Conservation (phyloP, 2,329 filamentous ascomycete species). For the Pseudodiploospora longispora region DNA sequence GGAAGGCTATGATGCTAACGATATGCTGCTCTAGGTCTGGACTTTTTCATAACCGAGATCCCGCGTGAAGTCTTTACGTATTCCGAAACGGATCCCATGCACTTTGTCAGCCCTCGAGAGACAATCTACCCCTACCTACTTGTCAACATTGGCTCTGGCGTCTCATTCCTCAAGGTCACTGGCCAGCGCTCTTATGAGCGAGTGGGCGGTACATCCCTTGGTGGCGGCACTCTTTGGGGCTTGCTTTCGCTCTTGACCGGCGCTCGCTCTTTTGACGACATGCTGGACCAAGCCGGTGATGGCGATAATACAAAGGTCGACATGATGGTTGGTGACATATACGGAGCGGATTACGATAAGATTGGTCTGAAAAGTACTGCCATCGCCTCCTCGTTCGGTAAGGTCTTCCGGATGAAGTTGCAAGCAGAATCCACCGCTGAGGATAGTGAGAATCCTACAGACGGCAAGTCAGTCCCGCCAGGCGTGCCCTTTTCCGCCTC, state of each 20-base stretch:
- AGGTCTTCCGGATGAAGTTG: constrained; percentile 88
- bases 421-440: constrained; percentile 73
- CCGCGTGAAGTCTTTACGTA: constrained; percentile 96
- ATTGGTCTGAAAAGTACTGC: constrained; percentile 93
- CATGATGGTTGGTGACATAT: constrained; percentile 96
- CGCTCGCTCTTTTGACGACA: constrained; percentile 94
- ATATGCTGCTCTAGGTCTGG: constrained; percentile 54
- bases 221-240: constrained; percentile 96
- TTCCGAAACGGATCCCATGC: constrained; percentile 82
- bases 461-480: constrained; percentile 22
- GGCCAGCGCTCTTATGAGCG: constrained; percentile 80
- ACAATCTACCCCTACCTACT: constrained; percentile 90
- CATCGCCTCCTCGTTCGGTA: constrained; percentile 93
- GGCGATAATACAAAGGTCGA: constrained; percentile 93
- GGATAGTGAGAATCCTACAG: constrained; percentile 38
- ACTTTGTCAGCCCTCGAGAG: constrained; percentile 72
- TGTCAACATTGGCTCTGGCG: constrained; percentile 95
- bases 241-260: constrained; percentile 85
- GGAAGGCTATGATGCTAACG: not conserved
- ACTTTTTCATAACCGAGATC: constrained; percentile 98
- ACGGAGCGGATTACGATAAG: constrained; percentile 90
- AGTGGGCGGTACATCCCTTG: constrained; percentile 89
- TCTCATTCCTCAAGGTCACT: constrained; percentile 94
- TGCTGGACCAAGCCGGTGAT: constrained; percentile 82
- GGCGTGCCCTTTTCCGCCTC: constrained; percentile 56